These are phyloP conservation scores for Cronartium quercuum DNA, from an alignment of 1,284 basidiomycete genomes.

Conservation along the genomic window DNA sequence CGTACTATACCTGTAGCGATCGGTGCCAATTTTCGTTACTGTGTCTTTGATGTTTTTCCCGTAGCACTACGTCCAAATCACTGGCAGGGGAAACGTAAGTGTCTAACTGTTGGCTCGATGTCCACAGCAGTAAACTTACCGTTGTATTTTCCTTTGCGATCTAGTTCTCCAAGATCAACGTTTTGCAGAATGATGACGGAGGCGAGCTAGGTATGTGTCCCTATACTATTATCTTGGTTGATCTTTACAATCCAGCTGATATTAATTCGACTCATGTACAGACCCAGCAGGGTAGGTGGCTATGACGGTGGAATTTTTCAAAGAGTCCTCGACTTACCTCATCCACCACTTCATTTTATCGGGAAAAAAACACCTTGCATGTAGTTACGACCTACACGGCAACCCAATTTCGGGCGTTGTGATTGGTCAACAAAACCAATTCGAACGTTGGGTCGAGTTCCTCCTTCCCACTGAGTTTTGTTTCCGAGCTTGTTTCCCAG, in stretches of 20 bases:
- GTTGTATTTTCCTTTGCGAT: background rate
- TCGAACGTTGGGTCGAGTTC: slow-evolving; percentile 32
- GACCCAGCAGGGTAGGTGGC: background rate
- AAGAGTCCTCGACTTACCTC: no score
- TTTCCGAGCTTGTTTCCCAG: slow-evolving; percentile 28
- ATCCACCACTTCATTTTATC: no score
- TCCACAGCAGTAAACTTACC: no score
- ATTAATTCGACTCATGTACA: background rate
- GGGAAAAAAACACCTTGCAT: background rate
- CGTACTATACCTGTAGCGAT: background rate
- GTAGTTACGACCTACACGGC: background rate
- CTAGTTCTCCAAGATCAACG: slow-evolving; percentile 34
- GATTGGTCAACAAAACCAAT: slow-evolving; percentile 31
- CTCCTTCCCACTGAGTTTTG: slow-evolving; percentile 31
- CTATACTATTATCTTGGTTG: background rate
- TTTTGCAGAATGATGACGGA: slow-evolving; percentile 10
- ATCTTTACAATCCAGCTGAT: no score
- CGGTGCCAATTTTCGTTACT: background rate
- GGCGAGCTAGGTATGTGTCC: slow-evolving; percentile 24
- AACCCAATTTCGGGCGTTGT: slow-evolving; percentile 9
- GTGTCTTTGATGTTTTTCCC: background rate
- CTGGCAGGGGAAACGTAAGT: slow-evolving; percentile 33
- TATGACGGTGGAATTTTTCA: no score
- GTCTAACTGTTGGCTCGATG: no score
- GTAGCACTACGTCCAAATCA: slow-evolving; percentile 36